Percentiles rank a stretch among this genome's conserved stretches.
Evolutionary conservation across 345 rosid genomes (phyloP).

Genomic region (Corchorus capsularis): DNA sequence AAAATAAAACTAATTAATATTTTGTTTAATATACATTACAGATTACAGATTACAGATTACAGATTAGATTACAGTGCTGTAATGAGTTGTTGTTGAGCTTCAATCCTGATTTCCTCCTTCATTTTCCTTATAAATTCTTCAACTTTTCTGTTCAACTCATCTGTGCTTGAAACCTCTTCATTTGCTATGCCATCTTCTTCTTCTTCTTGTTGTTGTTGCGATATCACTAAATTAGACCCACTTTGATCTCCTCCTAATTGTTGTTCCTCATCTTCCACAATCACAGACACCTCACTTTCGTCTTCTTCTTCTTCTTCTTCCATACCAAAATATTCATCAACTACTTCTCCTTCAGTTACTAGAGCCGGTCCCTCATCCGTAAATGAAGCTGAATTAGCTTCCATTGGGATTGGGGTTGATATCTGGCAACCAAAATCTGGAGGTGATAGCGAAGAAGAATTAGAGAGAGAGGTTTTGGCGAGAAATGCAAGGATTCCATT

Average conservation of each 20-base stretch:
- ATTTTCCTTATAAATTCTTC: conserved; percentile 71
- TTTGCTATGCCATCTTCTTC: conserved; percentile 1
- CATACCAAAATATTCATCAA: not conserved
- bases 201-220: conserved; percentile 8
- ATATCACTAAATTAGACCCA: not conserved
- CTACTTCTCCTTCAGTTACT: conserved; percentile 13
- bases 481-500: conserved; percentile 62
- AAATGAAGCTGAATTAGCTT: not conserved
- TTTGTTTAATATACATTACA: too few relatives aligned
- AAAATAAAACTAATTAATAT: too few relatives aligned
- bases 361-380: not conserved
- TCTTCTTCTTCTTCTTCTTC: conserved; percentile 17
- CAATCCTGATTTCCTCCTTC: conserved; percentile 64
- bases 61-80: conserved; percentile 31
- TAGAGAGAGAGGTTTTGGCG: conserved; percentile 28
- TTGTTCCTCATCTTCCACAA: conserved; percentile 9
- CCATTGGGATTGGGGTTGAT: not conserved
- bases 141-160: conserved; percentile 49
- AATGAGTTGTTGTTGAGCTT: conserved; percentile 40
- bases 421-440: not conserved
- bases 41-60: conserved; percentile 21
- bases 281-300: conserved; percentile 8
- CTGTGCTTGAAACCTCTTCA: conserved; percentile 39
- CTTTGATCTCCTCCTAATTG: conserved; percentile 3
- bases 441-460: not conserved